A percentile compares a stretch with the other conserved stretches of the same genome.
Evolutionary conservation across 768 basidiomycete species (phyloP).

Genomic region (Boletus subparvulus): DNA sequence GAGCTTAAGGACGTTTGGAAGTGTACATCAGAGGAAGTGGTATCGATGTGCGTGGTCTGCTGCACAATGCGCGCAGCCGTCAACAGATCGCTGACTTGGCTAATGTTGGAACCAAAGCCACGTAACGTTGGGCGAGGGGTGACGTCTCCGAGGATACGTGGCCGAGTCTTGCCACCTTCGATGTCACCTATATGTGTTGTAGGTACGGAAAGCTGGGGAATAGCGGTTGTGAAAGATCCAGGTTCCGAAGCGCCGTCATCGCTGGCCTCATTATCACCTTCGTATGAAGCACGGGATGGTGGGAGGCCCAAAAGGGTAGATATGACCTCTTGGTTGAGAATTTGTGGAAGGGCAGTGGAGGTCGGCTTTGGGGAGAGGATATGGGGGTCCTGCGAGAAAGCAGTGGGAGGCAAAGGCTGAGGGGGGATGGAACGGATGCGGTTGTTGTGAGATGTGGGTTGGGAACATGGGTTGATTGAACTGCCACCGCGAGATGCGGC

Average conservation of each 20-base stretch:
- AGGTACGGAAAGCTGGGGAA: slow-evolving; percentile 35
- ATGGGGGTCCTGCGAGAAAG: slow-evolving; percentile 30
- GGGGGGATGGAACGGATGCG: slow-evolving; percentile 6
- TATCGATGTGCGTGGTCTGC: slow-evolving; percentile 10
- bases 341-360: slow-evolving; percentile 53
- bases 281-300: slow-evolving; percentile 41
- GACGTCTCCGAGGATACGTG: slow-evolving; percentile 45
- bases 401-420: slow-evolving; percentile 17
- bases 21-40: slow-evolving; percentile 4
- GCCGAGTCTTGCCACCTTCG: slow-evolving; percentile 18
- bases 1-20: slow-evolving; percentile 1
- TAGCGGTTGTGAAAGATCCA: slow-evolving; percentile 42
- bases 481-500: slow-evolving; percentile 17
- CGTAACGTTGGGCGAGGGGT: slow-evolving; percentile 57
- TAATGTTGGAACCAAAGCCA: slow-evolving; percentile 35
- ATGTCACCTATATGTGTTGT: slow-evolving; percentile 9
- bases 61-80: slow-evolving; percentile 24
- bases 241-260: slow-evolving; percentile 36
- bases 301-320: slow-evolving; percentile 59
- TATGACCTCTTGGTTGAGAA: slow-evolving; percentile 71
- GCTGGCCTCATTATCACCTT: slow-evolving; percentile 56
- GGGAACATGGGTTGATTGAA: slow-evolving; percentile 15
- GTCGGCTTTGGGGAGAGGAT: slow-evolving; percentile 61
- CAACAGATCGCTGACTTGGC: slow-evolving; percentile 30
- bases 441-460: slow-evolving; percentile 5